Evolutionary conservation across 768 basidiomycete species (phyloP), one percentile per base, ranked within the genome.

Genomic region (Calocybe gangraenosa): DNA sequence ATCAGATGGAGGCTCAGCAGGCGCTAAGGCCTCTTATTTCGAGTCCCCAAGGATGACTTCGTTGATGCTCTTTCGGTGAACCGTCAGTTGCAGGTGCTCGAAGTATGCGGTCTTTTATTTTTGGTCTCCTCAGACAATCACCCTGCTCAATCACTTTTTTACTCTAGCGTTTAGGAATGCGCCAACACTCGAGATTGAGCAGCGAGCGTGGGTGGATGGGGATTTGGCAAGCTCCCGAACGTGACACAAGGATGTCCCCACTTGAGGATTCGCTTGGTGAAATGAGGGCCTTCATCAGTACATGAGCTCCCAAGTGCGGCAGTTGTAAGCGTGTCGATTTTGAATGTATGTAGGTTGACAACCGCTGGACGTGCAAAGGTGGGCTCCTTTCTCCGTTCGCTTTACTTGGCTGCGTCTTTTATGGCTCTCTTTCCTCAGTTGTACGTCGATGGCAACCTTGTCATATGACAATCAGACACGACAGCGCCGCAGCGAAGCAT

Each of bases 381-480:
- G 28, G 15, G 36, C 23, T 11, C 6, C 38, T n/a, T n/a, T 10
- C 20, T 40, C 25, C 37, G 1, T 13, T 13, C 35, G 22, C 25
- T n/a, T n/a, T n/a, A n/a, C n/a, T n/a, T n/a, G n/a, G 20, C 13
- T 19, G 6, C 5, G 20, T 1, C 19, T 11, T 14, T 19, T 10
- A 25, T 15, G 17, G 37, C 40, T 19, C 39, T 21, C 11, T 19
- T 9, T n/a, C n/a, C n/a, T 14, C 41, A 85, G 83, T 64, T 87
- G 1, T 86, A 70, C 54, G 75, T 87, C 3, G 80, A 87, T 49
- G 87, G 78, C 9, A 65, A 84, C 45, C 69, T 87, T 21, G 71
- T 88, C 31, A 81, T 92, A n/a, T 43, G 88, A 92, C 58, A 92
- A 92, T 62, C 88, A 87, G 80, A 85, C 82, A 9, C 73, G 80